Conservation (phyloP, 1,284 basidiomycete genomes). For the Papiliotrema nemorosa region DNA sequence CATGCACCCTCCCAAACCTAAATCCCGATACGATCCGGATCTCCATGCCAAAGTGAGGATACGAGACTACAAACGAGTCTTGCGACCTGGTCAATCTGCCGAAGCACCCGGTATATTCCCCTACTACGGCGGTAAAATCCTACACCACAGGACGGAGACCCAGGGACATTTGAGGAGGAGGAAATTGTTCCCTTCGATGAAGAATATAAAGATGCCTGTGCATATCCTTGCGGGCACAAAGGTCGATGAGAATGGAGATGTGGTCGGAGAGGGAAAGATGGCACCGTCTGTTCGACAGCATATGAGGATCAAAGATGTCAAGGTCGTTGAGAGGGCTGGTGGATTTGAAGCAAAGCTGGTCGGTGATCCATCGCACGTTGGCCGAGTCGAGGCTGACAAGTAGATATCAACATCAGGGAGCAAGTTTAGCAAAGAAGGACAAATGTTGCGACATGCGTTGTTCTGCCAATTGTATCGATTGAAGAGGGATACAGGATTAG, state of each 20-base stretch:
- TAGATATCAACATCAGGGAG: conserved; percentile 41
- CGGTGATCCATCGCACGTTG: conserved; percentile 14
- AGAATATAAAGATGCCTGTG: not conserved
- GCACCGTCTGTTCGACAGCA: conserved; percentile 33
- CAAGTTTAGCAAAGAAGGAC: conserved; percentile 42
- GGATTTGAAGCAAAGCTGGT: conserved; percentile 48
- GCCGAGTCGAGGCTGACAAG: not conserved
- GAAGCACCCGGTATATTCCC: conserved; percentile 2
- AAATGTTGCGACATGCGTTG: conserved; percentile 37
- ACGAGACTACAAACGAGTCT: not conserved
- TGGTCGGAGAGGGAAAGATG: not conserved
- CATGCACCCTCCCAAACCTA: not conserved
- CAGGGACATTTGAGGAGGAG: not conserved
- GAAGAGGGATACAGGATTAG: not conserved
- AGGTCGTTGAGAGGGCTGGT: conserved; percentile 44
- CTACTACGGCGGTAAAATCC: not conserved
- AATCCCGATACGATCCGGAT: not conserved
- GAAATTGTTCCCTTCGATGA: not conserved
- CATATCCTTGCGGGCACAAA: not conserved
- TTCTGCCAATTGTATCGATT: conserved; percentile 35
- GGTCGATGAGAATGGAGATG: too few species aligned
- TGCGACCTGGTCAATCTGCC: not conserved
- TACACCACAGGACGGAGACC: not conserved
- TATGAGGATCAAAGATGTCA: conserved; percentile 36
- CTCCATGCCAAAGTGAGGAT: not conserved